A percentile compares a stretch with the other conserved stretches of the same genome.
Evolutionary conservation across 306 rosid species (phyloP).

Genomic region (Elaeagnus macrophylla): DNA sequence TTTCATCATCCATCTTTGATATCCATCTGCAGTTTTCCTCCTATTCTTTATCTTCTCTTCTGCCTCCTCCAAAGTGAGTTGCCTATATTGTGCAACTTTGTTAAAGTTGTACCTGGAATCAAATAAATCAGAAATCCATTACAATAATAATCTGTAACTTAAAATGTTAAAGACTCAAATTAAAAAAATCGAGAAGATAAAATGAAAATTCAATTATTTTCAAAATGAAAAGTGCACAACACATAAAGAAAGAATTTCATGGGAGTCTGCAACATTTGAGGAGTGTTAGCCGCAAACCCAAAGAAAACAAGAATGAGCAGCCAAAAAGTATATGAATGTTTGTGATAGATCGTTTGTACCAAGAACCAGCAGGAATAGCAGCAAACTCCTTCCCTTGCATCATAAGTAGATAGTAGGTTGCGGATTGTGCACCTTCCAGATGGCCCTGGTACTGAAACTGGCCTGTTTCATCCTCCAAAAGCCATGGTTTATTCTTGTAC

Average conservation of each 20-base stretch:
- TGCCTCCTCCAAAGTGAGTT: slow-evolving; percentile 91
- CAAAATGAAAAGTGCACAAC: background rate
- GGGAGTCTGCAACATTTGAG: background rate
- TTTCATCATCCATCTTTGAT: slow-evolving; percentile 99
- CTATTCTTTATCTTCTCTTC: slow-evolving; percentile 94
- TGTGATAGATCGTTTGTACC: slow-evolving; percentile 39
- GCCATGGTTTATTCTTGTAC: slow-evolving; percentile 93
- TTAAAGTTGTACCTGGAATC: slow-evolving; percentile 81
- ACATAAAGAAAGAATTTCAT: too few species aligned
- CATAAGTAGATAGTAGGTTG: slow-evolving; percentile 79
- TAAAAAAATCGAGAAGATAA: background rate
- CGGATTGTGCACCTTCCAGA: slow-evolving; percentile 91
- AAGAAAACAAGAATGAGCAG: background rate
- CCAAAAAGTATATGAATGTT: background rate
- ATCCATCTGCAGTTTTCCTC: slow-evolving; percentile 96
- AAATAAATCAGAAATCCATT: slow-evolving; percentile 11
- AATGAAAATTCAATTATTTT: background rate
- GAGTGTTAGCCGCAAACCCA: background rate
- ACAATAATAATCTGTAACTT: background rate
- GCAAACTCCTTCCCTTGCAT: slow-evolving; percentile 80
- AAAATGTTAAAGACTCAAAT: background rate
- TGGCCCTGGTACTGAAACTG: slow-evolving; percentile 82
- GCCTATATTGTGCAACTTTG: slow-evolving; percentile 92
- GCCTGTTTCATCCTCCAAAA: slow-evolving; percentile 94
- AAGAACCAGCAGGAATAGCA: slow-evolving; percentile 97